A percentile compares a stretch with the other conserved stretches of the same genome.
phyloP scores from a whole-genome alignment of 1,284 basidiomycete genomes.

The Cutaneotrichosporon sp. region DNA sequence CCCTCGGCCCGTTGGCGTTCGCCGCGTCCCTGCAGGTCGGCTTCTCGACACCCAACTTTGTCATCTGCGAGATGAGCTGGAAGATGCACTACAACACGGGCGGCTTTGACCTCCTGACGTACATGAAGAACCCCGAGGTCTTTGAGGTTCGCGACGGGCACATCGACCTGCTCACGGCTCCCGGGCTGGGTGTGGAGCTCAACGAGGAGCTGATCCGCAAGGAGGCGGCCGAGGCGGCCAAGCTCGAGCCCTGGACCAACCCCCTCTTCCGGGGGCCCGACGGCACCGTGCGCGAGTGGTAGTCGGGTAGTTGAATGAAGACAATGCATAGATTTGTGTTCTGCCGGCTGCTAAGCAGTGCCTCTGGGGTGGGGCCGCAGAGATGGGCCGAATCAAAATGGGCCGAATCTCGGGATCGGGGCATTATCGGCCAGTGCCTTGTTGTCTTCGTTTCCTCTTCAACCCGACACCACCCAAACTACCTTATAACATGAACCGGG shows the following conservation, averaged over 20 bases:
- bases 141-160: slow-evolving; percentile 66
- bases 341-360: background rate
- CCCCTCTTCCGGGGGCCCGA: slow-evolving; percentile 64
- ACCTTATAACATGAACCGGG: background rate
- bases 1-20: slow-evolving; percentile 65
- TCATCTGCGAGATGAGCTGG: slow-evolving; percentile 55
- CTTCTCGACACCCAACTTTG: slow-evolving; percentile 54
- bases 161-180: slow-evolving; percentile 61
- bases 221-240: slow-evolving; percentile 56
- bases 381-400: background rate
- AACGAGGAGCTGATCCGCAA: slow-evolving; percentile 65
- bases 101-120: slow-evolving; percentile 66
- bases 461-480: too few species aligned
- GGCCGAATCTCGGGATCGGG: background rate
- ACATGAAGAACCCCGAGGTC: slow-evolving; percentile 60
- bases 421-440: background rate
- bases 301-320: slow-evolving; percentile 20
- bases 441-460: too few species aligned
- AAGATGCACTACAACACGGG: slow-evolving; percentile 72
- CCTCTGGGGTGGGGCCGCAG: too few species aligned
- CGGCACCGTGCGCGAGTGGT: slow-evolving; percentile 62
- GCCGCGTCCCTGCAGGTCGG: slow-evolving; percentile 60
- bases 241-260: slow-evolving; percentile 60
- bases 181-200: slow-evolving; percentile 69
- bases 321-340: slow-evolving; percentile 1